Conservation (phyloP, 1,139 yeast species). For the Suhomyces bokatorum region DNA sequence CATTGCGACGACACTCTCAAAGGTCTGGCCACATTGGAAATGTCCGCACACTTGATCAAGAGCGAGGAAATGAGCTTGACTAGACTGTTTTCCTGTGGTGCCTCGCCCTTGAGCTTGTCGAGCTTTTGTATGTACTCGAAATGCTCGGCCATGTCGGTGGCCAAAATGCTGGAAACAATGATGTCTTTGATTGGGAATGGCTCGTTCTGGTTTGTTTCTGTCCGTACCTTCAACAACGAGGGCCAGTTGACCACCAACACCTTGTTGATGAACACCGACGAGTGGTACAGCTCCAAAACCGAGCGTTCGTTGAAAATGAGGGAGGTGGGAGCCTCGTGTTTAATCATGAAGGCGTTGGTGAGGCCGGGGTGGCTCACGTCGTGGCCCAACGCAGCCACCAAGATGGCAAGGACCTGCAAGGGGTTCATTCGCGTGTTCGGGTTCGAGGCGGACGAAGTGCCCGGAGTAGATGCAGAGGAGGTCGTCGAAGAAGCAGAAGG, state of each 20-base stretch:
- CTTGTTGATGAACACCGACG: slow-evolving; percentile 62
- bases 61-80: slow-evolving; percentile 60
- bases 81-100: slow-evolving; percentile 26
- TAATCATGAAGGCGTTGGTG: slow-evolving; percentile 70
- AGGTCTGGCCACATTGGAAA: slow-evolving; percentile 86
- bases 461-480: slow-evolving; percentile 31
- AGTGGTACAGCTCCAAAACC: slow-evolving; percentile 82
- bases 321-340: slow-evolving; percentile 67
- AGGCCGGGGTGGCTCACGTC: slow-evolving; percentile 97
- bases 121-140: slow-evolving; percentile 64
- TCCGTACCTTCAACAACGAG: slow-evolving; percentile 29
- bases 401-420: slow-evolving; percentile 55
- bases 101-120: slow-evolving; percentile 26
- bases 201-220: slow-evolving; percentile 16
- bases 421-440: slow-evolving; percentile 33
- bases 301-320: slow-evolving; percentile 62
- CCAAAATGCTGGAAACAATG: slow-evolving; percentile 56
- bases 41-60: slow-evolving; percentile 89
- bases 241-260: slow-evolving; percentile 70
- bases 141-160: slow-evolving; percentile 96
- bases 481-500: slow-evolving; percentile 9
- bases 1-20: slow-evolving; percentile 76
- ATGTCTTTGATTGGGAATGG: slow-evolving; percentile 30
- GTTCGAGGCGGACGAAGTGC: slow-evolving; percentile 2
- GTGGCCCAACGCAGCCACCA: slow-evolving; percentile 89